Conservation (phyloP, 371 early-diverging fungal species). For the Batkoa obscura region DNA sequence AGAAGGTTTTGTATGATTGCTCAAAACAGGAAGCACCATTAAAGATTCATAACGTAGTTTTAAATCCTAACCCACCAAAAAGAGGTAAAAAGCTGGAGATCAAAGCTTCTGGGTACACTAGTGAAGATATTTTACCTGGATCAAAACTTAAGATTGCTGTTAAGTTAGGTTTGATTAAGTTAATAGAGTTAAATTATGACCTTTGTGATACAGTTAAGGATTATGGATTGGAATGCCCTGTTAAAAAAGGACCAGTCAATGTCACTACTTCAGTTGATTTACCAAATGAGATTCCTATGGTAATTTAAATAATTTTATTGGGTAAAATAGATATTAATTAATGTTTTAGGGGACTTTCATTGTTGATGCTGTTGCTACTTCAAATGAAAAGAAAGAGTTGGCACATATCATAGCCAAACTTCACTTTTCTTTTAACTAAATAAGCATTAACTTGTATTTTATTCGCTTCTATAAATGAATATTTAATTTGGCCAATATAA, state of each 20-base stretch:
- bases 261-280: not conserved
- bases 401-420: too few relatives aligned
- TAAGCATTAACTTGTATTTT: too few relatives aligned
- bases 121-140: not conserved
- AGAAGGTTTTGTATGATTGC: too few relatives aligned
- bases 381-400: too few relatives aligned
- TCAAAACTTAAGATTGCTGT: not conserved
- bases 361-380: too few relatives aligned
- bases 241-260: not conserved
- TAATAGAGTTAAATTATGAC: not conserved
- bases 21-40: too few relatives aligned
- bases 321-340: too few relatives aligned
- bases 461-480: too few relatives aligned
- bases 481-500: too few relatives aligned
- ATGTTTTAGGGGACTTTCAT: too few relatives aligned
- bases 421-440: too few relatives aligned
- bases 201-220: not conserved
- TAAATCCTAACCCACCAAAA: not conserved
- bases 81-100: not conserved
- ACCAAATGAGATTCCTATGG: not conserved
- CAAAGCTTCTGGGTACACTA: not conserved
- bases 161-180: not conserved
- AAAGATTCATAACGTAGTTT: slow-evolving; percentile 7
- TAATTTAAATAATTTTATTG: too few relatives aligned
- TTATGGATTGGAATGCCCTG: not conserved